Conservation (phyloP, 2,329 filamentous ascomycete species). For the Pseudogymnoascus sp. region DNA sequence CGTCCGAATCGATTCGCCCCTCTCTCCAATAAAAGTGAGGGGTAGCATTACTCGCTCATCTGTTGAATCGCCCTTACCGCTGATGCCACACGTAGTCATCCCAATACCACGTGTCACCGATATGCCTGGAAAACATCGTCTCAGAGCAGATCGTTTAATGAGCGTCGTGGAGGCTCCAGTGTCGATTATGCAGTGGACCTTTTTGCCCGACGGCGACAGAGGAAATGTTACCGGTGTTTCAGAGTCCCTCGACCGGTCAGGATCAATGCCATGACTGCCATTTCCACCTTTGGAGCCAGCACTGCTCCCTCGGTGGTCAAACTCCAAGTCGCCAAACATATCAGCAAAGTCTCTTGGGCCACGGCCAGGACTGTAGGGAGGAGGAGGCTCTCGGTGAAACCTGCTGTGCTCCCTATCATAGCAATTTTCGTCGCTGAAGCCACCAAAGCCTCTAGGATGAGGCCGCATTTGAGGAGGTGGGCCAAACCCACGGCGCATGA, state of each 20-base stretch:
- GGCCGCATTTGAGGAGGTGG: neutral
- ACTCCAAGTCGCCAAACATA: neutral
- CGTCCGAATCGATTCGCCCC: neutral
- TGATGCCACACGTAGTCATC: neutral
- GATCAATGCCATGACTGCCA: neutral
- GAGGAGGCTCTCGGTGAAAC: neutral
- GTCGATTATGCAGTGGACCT: neutral
- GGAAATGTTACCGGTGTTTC: neutral
- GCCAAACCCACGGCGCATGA: neutral
- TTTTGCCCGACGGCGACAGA: neutral
- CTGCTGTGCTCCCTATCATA: neutral
- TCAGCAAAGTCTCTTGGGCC: neutral
- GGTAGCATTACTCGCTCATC: slow-evolving; percentile 4
- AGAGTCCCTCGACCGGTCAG: neutral
- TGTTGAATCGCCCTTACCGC: neutral
- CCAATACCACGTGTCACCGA: neutral
- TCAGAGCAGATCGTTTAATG: slow-evolving; percentile 11
- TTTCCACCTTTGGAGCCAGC: neutral
- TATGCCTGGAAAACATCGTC: neutral
- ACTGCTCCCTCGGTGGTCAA: neutral
- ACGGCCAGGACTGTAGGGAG: neutral
- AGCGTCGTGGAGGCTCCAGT: slow-evolving; percentile 11
- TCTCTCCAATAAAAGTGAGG: neutral
- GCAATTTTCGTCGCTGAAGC: neutral
- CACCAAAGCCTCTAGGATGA: neutral